Percentiles rank a stretch among this genome's conserved stretches.
phyloP scores from a whole-genome alignment of 768 basidiomycete genomes.

The Hortiboletus flavorubellus region DNA sequence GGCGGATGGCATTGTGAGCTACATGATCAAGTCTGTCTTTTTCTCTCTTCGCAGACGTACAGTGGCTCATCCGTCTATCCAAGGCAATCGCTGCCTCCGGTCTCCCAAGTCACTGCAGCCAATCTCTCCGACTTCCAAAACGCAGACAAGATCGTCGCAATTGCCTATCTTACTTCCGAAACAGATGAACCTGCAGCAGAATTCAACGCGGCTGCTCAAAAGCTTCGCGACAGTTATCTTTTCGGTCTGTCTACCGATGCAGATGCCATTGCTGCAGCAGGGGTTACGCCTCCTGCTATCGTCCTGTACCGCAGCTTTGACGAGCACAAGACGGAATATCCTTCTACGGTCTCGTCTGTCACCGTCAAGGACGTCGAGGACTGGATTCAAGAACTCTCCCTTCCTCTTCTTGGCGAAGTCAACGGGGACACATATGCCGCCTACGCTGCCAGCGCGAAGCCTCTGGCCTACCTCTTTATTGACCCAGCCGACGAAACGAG shows the following conservation, averaged over 20 bases:
- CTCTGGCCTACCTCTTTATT: slow-evolving; percentile 92
- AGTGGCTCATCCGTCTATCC: slow-evolving; percentile 8
- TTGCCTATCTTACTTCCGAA: slow-evolving; percentile 79
- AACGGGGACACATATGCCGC: slow-evolving; percentile 87
- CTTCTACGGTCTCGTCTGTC: slow-evolving; percentile 54
- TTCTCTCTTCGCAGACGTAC: neutral
- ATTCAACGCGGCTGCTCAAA: slow-evolving; percentile 79
- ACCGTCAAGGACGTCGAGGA: slow-evolving; percentile 60
- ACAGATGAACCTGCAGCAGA: slow-evolving; percentile 67
- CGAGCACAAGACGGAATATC: slow-evolving; percentile 69
- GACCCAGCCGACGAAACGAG: slow-evolving; percentile 71
- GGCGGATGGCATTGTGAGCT: slow-evolving; percentile 92
- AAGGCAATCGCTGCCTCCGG: slow-evolving; percentile 92
- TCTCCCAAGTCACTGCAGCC: slow-evolving; percentile 71
- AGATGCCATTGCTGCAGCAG: slow-evolving; percentile 63
- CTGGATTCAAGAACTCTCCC: slow-evolving; percentile 80
- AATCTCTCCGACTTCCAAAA: slow-evolving; percentile 84
- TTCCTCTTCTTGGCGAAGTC: slow-evolving; percentile 91
- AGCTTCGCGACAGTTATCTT: slow-evolving; percentile 89
- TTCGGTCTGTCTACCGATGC: slow-evolving; percentile 84
- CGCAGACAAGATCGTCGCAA: slow-evolving; percentile 85
- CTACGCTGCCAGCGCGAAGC: slow-evolving; percentile 80
- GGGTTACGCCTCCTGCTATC: slow-evolving; percentile 76
- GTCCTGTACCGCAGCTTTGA: slow-evolving; percentile 93
- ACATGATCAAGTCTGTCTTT: slow-evolving; percentile 86